Conservation (phyloP, 2,329 filamentous ascomycete species). For the Ilyonectria sp. region DNA sequence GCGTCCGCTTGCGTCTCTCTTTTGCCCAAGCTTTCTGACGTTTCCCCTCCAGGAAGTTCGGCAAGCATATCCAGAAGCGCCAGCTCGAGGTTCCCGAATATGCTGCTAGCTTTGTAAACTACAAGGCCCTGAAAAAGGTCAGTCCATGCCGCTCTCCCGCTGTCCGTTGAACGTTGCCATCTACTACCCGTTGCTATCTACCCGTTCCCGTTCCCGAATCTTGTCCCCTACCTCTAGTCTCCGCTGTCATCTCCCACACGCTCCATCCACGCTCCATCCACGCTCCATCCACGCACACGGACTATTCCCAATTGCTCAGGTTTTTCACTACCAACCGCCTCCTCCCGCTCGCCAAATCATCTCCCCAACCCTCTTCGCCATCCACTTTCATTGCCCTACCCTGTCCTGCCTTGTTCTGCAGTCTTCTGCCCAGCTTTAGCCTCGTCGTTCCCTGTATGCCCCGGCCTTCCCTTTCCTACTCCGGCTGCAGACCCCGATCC, state of each 20-base stretch:
- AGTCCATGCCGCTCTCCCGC: constrained; percentile 41
- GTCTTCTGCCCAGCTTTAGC: background rate
- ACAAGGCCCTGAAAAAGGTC: constrained; percentile 99
- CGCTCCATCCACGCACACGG: constrained; percentile 13
- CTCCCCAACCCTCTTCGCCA: constrained; percentile 3
- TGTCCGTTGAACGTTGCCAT: constrained; percentile 27
- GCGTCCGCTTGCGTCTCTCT: constrained; percentile 12
- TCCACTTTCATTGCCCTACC: constrained; percentile 8
- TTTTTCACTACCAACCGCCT: constrained; percentile 22
- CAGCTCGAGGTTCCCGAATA: constrained; percentile 99
- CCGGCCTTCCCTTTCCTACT: constrained; percentile 30
- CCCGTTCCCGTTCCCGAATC: constrained; percentile 19
- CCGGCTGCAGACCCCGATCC: constrained; percentile 34
- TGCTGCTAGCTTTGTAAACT: constrained; percentile 98
- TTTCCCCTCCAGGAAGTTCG: constrained; percentile 86
- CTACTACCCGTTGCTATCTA: constrained; percentile 14
- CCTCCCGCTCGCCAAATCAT: constrained; percentile 8
- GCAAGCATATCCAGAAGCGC: constrained; percentile 98
- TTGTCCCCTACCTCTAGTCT: constrained; percentile 31
- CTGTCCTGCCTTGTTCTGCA: background rate
- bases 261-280: constrained; percentile 10
- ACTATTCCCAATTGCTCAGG: constrained; percentile 18
- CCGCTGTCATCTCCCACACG: constrained; percentile 44
- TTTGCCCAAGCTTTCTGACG: constrained; percentile 29
- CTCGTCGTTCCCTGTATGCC: background rate